phyloP scores from a whole-genome alignment of 108 stramenopile genomes.

The Hondaea fermentalgiana region DNA sequence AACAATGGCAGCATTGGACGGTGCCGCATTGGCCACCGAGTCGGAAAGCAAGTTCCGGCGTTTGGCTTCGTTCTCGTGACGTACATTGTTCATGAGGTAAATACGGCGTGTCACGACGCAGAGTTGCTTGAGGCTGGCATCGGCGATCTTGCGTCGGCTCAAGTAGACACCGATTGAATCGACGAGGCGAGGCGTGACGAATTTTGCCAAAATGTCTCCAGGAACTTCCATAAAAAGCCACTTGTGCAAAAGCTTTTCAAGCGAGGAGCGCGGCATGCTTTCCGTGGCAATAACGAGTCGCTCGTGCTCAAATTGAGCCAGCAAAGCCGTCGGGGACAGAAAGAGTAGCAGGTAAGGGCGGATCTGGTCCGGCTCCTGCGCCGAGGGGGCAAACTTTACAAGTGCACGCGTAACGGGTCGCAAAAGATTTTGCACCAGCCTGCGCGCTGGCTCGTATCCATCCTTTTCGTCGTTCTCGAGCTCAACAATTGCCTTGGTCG shows the following conservation, averaged over 20 bases:
- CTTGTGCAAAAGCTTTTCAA: neutral
- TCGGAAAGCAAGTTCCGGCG: neutral
- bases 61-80: neutral
- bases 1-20: neutral
- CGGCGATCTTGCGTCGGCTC: neutral
- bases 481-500: neutral
- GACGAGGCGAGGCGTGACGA: neutral
- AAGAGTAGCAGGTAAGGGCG: neutral
- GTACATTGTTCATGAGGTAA: neutral
- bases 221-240: neutral
- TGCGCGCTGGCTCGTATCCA: neutral
- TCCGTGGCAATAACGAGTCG: neutral
- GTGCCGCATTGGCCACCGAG: neutral
- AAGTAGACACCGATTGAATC: neutral
- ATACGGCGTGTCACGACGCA: neutral
- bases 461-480: neutral
- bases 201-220: neutral
- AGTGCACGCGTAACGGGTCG: neutral
- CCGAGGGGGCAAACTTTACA: neutral
- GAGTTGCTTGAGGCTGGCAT: neutral
- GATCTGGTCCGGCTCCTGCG: neutral
- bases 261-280: neutral
- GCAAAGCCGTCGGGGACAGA: neutral
- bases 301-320: neutral
- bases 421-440: neutral